phyloP scores from a whole-genome alignment of 306 rosid species.

The Cicer cuneatum region DNA sequence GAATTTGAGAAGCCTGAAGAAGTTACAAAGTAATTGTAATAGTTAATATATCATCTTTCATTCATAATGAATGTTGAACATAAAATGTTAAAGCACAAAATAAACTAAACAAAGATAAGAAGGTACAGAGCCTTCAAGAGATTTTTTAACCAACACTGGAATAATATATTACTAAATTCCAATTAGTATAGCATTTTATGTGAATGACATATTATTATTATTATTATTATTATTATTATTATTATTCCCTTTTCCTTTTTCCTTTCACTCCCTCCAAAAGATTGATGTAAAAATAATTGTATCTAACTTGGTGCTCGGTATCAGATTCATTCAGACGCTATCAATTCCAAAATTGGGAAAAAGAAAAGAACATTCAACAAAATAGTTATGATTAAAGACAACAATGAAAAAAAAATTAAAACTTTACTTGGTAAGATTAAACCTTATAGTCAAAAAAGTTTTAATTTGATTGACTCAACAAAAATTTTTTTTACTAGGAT shows the following conservation, averaged over 20 bases:
- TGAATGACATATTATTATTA: neutral
- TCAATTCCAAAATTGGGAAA: constrained; percentile 23
- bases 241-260: too few relatives aligned
- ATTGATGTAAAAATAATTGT: constrained; percentile 4
- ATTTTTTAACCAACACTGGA: constrained; percentile 7
- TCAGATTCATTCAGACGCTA: neutral
- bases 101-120: neutral
- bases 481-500: too few relatives aligned
- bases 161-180: neutral
- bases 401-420: neutral
- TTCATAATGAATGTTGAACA: neutral
- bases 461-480: too few relatives aligned
- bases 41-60: constrained; percentile 17
- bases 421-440: too few relatives aligned
- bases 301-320: neutral
- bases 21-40: constrained; percentile 24
- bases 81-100: constrained; percentile 19
- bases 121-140: neutral
- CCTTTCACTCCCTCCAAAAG: constrained; percentile 2
- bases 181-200: neutral
- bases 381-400: neutral
- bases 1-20: constrained; percentile 70
- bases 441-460: too few relatives aligned
- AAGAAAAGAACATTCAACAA: constrained; percentile 26
- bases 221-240: too few relatives aligned